Percentiles rank a stretch among this genome's conserved stretches.
Evolutionary conservation across 2,329 filamentous ascomycete genomes (phyloP).

Genomic region (Exophiala bonariae): DNA sequence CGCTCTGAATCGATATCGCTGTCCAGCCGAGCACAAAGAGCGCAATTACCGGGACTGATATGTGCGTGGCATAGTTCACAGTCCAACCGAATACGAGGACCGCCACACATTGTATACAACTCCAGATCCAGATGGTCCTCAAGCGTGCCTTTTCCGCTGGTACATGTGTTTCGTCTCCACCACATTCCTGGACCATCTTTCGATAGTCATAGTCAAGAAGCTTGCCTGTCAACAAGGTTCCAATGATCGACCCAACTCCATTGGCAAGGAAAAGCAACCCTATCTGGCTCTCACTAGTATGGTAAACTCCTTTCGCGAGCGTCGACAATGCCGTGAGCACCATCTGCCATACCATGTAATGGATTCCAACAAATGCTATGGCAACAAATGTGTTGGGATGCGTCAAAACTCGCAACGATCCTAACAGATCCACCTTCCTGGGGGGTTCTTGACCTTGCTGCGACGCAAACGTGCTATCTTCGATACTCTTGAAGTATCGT

Average conservation of each 20-base stretch:
- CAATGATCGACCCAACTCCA: constrained; percentile 55
- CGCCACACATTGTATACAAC: constrained; percentile 46
- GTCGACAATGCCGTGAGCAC: constrained; percentile 55
- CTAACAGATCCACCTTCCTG: constrained; percentile 47
- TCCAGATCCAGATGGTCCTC: constrained; percentile 48
- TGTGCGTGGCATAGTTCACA: constrained; percentile 48
- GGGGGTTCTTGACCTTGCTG: constrained; percentile 7
- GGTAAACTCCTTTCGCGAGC: constrained; percentile 47
- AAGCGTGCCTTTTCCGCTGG: constrained; percentile 55
- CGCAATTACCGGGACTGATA: constrained; percentile 51
- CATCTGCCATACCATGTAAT: constrained; percentile 59
- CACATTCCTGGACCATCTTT: constrained; percentile 6
- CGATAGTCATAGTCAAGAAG: constrained; percentile 55
- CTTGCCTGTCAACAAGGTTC: constrained; percentile 53
- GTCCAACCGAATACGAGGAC: constrained; percentile 57
- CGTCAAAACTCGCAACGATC: constrained; percentile 49
- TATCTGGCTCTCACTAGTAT: constrained; percentile 45
- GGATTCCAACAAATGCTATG: constrained; percentile 50
- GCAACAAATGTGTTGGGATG: constrained; percentile 46
- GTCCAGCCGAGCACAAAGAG: constrained; percentile 57
- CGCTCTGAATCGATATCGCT: constrained; percentile 48
- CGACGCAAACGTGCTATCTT: background rate
- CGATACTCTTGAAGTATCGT: background rate
- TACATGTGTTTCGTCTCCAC: constrained; percentile 34
- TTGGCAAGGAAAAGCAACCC: constrained; percentile 57